Conservation (phyloP, 2,329 filamentous ascomycete genomes). For the Phialophora macrospora region DNA sequence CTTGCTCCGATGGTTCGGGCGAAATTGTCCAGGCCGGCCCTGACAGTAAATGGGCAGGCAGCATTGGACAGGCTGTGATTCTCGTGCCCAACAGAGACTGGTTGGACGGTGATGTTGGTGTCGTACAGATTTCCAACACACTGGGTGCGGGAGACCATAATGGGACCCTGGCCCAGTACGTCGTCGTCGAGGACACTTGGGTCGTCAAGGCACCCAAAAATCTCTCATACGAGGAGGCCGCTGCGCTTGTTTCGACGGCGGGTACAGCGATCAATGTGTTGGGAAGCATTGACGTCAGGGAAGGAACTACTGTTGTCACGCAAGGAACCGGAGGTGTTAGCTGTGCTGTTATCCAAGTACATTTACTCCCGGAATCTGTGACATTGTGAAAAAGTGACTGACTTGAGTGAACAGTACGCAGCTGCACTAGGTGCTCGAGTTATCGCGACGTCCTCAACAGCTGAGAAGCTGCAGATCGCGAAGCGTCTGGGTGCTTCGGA, state of each 20-base stretch:
- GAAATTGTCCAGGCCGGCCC: slow-evolving; percentile 44
- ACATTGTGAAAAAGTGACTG: background rate
- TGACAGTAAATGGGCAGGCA: slow-evolving; percentile 10
- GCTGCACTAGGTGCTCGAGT: slow-evolving; percentile 53
- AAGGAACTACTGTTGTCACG: slow-evolving; percentile 9
- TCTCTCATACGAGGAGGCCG: slow-evolving; percentile 13
- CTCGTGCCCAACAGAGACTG: slow-evolving; percentile 11
- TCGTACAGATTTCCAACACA: background rate
- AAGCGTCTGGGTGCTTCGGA: slow-evolving; percentile 51
- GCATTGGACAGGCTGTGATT: slow-evolving; percentile 10
- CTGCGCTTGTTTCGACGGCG: slow-evolving; percentile 13
- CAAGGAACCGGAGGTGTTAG: slow-evolving; percentile 56
- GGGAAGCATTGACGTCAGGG: slow-evolving; percentile 6
- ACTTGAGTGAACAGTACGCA: slow-evolving; percentile 43
- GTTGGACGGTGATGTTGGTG: slow-evolving; percentile 4
- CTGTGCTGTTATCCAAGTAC: slow-evolving; percentile 48
- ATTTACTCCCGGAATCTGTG: background rate
- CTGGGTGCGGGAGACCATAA: slow-evolving; percentile 9
- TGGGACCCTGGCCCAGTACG: slow-evolving; percentile 11
- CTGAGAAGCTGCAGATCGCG: slow-evolving; percentile 52
- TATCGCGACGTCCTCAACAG: slow-evolving; percentile 58
- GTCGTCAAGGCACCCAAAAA: slow-evolving; percentile 9
- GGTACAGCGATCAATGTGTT: slow-evolving; percentile 16
- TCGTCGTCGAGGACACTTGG: slow-evolving; percentile 9
- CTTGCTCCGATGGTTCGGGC: slow-evolving; percentile 50